phyloP scores from a whole-genome alignment of 1,284 basidiomycete species.

The Rhodotorula glutinis region DNA sequence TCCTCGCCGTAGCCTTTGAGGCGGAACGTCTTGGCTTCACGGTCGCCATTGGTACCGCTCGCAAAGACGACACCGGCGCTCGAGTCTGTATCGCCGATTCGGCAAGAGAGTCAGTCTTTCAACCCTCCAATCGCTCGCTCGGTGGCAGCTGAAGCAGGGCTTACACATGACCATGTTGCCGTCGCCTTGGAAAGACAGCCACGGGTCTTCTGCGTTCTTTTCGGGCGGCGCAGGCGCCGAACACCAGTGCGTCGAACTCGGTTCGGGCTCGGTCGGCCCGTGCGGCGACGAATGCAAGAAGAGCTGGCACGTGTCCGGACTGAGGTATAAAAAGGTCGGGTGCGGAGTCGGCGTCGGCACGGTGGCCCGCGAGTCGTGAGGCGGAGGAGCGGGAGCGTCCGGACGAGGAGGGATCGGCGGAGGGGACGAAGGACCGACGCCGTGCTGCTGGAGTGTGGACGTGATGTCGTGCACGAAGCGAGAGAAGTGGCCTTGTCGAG shows the following conservation, averaged over 20 bases:
- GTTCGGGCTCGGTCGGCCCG: conserved; percentile 29
- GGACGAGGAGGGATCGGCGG: conserved; percentile 31
- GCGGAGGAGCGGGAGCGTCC: background rate
- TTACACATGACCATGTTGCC: conserved; percentile 40
- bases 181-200: conserved; percentile 36
- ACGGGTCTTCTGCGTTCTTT: conserved; percentile 4
- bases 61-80: conserved; percentile 36
- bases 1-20: conserved; percentile 25
- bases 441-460: conserved; percentile 15
- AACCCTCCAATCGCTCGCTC: background rate
- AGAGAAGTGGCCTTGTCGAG: conserved; percentile 21
- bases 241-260: conserved; percentile 33
- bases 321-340: conserved; percentile 39
- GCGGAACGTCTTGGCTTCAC: conserved; percentile 11
- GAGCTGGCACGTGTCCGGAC: conserved; percentile 40
- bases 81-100: conserved; percentile 4
- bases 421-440: conserved; percentile 15
- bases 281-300: conserved; percentile 40
- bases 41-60: conserved; percentile 35
- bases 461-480: conserved; percentile 30
- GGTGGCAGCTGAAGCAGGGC: background rate
- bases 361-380: background rate
- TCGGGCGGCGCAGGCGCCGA: conserved; percentile 18
- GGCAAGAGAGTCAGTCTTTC: background rate
- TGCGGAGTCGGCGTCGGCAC: background rate